Evolutionary conservation across 2,329 filamentous ascomycete species (phyloP).

Genomic region (Aspergillus uvarum): DNA sequence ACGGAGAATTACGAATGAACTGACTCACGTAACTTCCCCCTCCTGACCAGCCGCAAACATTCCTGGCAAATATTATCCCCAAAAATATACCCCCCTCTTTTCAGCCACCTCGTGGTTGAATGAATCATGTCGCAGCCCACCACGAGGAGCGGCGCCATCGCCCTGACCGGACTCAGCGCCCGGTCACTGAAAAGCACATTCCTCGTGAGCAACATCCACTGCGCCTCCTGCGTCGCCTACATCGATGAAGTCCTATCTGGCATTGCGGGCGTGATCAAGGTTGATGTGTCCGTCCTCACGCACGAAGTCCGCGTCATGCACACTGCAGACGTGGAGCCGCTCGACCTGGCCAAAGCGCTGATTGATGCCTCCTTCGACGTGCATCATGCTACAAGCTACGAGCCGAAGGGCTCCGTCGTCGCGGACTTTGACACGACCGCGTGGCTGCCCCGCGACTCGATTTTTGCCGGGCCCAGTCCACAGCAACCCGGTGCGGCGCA

Average conservation of each 20-base stretch:
- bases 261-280: slow-evolving; percentile 32
- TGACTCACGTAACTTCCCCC: not conserved
- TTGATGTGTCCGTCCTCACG: slow-evolving; percentile 46
- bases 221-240: slow-evolving; percentile 49
- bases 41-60: not conserved
- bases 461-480: slow-evolving; percentile 18
- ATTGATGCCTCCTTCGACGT: slow-evolving; percentile 50
- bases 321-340: slow-evolving; percentile 28
- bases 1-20: not conserved
- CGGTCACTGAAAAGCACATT: slow-evolving; percentile 32
- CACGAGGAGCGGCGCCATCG: not conserved
- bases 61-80: not conserved
- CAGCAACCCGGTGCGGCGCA: slow-evolving; percentile 18
- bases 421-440: slow-evolving; percentile 38
- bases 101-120: slow-evolving; percentile 1
- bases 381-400: slow-evolving; percentile 43
- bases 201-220: slow-evolving; percentile 51
- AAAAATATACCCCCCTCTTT: not conserved
- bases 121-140: slow-evolving; percentile 21
- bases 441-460: slow-evolving; percentile 31
- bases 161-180: slow-evolving; percentile 12
- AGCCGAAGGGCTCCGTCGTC: slow-evolving; percentile 31
- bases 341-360: slow-evolving; percentile 39
- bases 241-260: slow-evolving; percentile 45
- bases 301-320: slow-evolving; percentile 47